Evolutionary conservation across 2,329 filamentous ascomycete species (phyloP).

Genomic region (Diaporthe ilicicola): DNA sequence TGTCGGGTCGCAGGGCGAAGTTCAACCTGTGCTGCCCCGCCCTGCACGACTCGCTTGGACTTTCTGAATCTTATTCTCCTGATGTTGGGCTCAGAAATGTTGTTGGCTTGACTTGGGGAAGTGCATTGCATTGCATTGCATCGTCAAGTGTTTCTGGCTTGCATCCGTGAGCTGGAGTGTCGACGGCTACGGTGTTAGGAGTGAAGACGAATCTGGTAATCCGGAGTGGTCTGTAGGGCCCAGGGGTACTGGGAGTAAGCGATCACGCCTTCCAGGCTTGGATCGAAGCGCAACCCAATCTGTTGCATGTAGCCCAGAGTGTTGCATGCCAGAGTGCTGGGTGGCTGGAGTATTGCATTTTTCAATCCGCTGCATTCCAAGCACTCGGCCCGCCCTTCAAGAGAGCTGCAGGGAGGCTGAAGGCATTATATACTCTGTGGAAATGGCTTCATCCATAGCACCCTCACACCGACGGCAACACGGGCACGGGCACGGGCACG

Average conservation of each 20-base stretch:
- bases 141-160: not conserved
- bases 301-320: conserved; percentile 14
- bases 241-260: conserved; percentile 16
- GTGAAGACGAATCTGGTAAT: conserved; percentile 18
- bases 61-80: conserved; percentile 5
- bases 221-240: conserved; percentile 13
- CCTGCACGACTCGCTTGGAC: conserved; percentile 18
- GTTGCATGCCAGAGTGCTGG: not conserved
- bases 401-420: not conserved
- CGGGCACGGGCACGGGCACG: not conserved
- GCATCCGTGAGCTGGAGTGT: not conserved
- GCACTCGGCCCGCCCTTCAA: not conserved
- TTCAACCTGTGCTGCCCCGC: conserved; percentile 13
- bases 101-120: not conserved
- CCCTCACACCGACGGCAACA: not conserved
- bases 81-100: not conserved
- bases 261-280: conserved; percentile 9
- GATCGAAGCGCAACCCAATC: conserved; percentile 20
- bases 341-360: not conserved
- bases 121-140: not conserved
- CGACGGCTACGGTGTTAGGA: not conserved
- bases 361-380: conserved; percentile 11
- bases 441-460: conserved; percentile 12
- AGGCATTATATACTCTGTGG: not conserved
- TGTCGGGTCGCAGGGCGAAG: conserved; percentile 15